phyloP scores from a whole-genome alignment of 108 stramenopile species.

The Fragilaria crotonensis region DNA sequence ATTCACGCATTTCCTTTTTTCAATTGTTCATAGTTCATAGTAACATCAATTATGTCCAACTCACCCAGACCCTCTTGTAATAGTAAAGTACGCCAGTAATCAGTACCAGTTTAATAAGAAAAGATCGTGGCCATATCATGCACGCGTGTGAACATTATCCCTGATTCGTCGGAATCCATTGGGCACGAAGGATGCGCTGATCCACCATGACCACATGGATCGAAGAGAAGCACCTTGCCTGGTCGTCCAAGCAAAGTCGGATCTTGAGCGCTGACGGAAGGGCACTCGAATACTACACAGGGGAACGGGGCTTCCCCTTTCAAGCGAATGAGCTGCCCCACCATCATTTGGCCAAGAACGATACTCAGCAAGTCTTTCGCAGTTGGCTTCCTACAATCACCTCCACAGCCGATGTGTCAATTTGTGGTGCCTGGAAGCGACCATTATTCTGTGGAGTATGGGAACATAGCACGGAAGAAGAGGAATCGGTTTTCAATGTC shows the following conservation, averaged over 20 bases:
- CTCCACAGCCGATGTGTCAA: conserved; percentile 13
- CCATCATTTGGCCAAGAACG: conserved; percentile 45
- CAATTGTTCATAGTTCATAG: too few species aligned
- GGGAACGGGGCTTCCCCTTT: conserved; percentile 69
- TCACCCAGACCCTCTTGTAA: too few species aligned
- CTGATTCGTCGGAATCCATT: too few species aligned
- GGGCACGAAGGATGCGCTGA: too few species aligned
- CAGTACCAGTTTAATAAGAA: too few species aligned
- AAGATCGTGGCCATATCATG: too few species aligned
- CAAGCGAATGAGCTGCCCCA: conserved; percentile 70
- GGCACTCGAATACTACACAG: conserved; percentile 38
- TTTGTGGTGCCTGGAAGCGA: conserved; percentile 79
- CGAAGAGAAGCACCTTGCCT: conserved; percentile 51
- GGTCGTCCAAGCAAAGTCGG: conserved; percentile 70
- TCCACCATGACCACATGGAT: too few species aligned
- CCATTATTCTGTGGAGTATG: conserved; percentile 79
- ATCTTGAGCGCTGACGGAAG: conserved; percentile 68
- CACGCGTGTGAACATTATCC: too few species aligned
- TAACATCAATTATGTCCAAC: too few species aligned
- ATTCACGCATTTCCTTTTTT: too few species aligned
- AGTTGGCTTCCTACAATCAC: conserved; percentile 13
- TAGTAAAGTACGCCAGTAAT: too few species aligned
- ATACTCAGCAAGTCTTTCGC: conserved; percentile 40
- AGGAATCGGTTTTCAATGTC: conserved; percentile 72
- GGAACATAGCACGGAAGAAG: conserved; percentile 69